Base-by-base conservation (phyloP, 495 filamentous ascomycete genomes). In the Lophium mytilinum region DNA sequence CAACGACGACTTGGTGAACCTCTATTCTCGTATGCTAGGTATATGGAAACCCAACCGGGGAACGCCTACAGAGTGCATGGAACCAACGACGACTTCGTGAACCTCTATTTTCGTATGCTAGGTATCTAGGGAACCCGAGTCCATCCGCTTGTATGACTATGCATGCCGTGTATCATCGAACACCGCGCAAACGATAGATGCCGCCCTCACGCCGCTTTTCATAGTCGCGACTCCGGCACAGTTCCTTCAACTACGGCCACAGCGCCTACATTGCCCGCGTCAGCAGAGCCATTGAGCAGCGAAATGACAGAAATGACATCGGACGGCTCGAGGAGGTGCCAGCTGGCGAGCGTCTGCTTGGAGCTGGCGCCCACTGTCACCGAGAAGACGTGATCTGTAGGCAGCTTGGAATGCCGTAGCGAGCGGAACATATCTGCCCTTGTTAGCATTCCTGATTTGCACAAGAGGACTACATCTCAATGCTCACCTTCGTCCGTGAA, bases 401-500 rank as follows among this genome's bases (percentile, higher is more conserved):
- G 75, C 1, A 85, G 77, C 74, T 82, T 58, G 3, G 69, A 69
- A 12, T 63, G 34, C 53, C 61, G 59, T 30, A 75, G 62, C 6
- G 69, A 52, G 42, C 72, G 72, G 68, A 75, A 75, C 73, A 75
- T 76, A 55, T 76, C 75, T 76, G 50, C 15, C 10, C 3, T 43
- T 52, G 46, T 63, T 50, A 61, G 58, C n/a, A 1, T 35, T 17
- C 12, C 34, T 30, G 24, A 30, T 30, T 2, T 6, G 6, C 3
- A 30, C 6, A 30, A 30, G 6, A 30, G 24, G 3, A 30, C 24
- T 2, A 30, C 24, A 30, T 30, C 24, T 30, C 24, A 1, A 40
- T 51, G 52, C 80, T 75, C 83, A 86, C 93, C 93, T 79, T 98
- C 93, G 70, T 98, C 93, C 10, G 93, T 97, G 56, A 90, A 93